A percentile compares a stretch with the other conserved stretches of the same genome.
phyloP scores from a whole-genome alignment of 2,329 filamentous ascomycete species.

The Penicillium sp. region DNA sequence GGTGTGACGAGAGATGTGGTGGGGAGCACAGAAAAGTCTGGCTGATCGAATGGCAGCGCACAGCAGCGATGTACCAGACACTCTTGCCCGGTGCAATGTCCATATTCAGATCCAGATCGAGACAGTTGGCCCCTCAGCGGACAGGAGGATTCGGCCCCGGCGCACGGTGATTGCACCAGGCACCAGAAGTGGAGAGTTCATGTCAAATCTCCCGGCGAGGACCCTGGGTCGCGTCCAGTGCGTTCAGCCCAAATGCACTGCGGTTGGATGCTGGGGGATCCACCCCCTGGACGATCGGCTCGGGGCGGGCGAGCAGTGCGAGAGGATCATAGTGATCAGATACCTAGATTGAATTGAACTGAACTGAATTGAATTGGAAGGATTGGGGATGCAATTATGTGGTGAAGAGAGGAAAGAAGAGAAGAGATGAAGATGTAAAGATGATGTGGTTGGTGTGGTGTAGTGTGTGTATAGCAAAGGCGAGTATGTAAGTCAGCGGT shows the following conservation, averaged over 20 bases:
- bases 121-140: neutral
- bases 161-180: neutral
- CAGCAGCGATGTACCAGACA: neutral
- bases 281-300: slow-evolving; percentile 4
- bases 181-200: neutral
- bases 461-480: too few species aligned
- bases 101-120: slow-evolving; percentile 1
- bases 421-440: too few species aligned
- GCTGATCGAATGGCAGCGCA: neutral
- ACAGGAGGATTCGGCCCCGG: slow-evolving; percentile 1
- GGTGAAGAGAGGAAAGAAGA: too few species aligned
- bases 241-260: slow-evolving; percentile 3
- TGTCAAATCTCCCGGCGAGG: slow-evolving; percentile 3
- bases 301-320: neutral
- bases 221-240: slow-evolving; percentile 4
- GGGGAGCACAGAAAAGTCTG: neutral
- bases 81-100: neutral
- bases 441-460: too few species aligned
- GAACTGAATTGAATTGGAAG: too few species aligned
- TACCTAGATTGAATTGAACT: too few species aligned
- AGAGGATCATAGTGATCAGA: too few species aligned
- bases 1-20: neutral
- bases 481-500: too few species aligned
- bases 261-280: neutral
- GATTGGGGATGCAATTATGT: too few species aligned